These are phyloP conservation scores for Agrostemma githago DNA, from an alignment of 148 eudicot species.

Conservation along the genomic window DNA sequence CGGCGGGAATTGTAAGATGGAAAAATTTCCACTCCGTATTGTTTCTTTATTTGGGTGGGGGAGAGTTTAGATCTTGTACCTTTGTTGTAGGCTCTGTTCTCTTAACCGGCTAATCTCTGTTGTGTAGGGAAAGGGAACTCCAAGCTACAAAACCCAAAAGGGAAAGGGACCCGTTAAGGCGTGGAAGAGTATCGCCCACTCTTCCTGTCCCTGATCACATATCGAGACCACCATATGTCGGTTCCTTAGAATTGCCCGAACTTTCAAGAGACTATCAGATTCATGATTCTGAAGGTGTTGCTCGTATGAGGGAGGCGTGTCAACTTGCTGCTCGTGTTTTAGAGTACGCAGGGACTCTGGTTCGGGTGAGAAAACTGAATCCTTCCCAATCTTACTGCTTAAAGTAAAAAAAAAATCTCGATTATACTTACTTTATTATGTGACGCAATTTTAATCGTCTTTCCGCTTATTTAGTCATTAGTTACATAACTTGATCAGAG, in stretches of 20 bases:
- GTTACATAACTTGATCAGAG: background rate
- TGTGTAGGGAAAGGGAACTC: constrained; percentile 63
- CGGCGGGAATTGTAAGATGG: too few species aligned
- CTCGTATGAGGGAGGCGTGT: constrained; percentile 78
- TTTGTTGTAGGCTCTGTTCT: background rate
- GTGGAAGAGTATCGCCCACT: constrained; percentile 71
- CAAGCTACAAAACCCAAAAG: constrained; percentile 34
- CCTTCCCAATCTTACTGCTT: background rate
- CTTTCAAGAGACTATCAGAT: constrained; percentile 66
- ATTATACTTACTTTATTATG: too few species aligned
- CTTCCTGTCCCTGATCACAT: constrained; percentile 95
- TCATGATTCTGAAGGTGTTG: constrained; percentile 78
- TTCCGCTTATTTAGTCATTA: too few species aligned
- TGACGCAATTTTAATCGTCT: too few species aligned
- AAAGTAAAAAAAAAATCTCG: background rate
- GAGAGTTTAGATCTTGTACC: background rate
- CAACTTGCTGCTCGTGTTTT: constrained; percentile 94
- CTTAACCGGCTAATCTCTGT: constrained; percentile 12
- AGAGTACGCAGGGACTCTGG: constrained; percentile 89
- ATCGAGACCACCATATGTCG: constrained; percentile 78
- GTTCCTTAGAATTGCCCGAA: constrained; percentile 61
- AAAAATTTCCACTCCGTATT: background rate
- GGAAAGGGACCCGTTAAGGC: constrained; percentile 56
- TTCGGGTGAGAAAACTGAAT: constrained; percentile 58
- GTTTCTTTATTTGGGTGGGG: constrained; percentile 14